Base-by-base conservation (phyloP, 2,329 filamentous ascomycete species). In the Hypoxylon sp. region DNA sequence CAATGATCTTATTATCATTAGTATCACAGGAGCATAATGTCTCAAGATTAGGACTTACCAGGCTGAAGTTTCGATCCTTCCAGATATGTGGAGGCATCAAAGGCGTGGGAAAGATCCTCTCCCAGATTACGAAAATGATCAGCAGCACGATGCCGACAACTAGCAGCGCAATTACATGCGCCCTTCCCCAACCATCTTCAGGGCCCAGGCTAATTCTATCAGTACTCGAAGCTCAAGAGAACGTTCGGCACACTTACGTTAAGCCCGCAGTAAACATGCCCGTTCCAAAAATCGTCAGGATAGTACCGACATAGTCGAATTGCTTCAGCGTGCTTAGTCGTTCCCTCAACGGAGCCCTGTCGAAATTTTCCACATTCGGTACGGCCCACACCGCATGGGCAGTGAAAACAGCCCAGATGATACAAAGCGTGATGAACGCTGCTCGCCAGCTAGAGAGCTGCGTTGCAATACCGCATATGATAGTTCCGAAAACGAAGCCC, bases 381-480 rank as follows among this genome's bases (percentile, higher is more conserved):
- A 91, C 86, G 2, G 88, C 88, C 81, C 88, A 90, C 25, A 86
- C 72, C 0, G 87, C 88, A 14, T 88, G 76, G 1, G 86, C 74
- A 0, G 86, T 86, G 68, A 91, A 85, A 11, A 88, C 74, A 1
- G 86, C 82, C 79, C 90, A 92, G 32, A 91, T 84, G 57, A 92
- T 88, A 1, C 88, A 82, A 14, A 92, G 80, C 11, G 90, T 77
- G 76, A 86, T 87, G 73, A 89, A 91, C 0, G 84, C 82, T 0
- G 89, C 87, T 43, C 90, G 82, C 90, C 90, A 92, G 63, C 82
- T 86, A 66, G 87, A 87, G 1, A 91, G 74, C 59, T 86, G 82
- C 0, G 88, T 86, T 0, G 87, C 88, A 10, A 92, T 79, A 0
- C 90, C 90, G 6, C 86, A 87, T 2, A 90, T 82, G 2, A 92